phyloP scores from a whole-genome alignment of 768 basidiomycete genomes.

The Boletus huronensis region DNA sequence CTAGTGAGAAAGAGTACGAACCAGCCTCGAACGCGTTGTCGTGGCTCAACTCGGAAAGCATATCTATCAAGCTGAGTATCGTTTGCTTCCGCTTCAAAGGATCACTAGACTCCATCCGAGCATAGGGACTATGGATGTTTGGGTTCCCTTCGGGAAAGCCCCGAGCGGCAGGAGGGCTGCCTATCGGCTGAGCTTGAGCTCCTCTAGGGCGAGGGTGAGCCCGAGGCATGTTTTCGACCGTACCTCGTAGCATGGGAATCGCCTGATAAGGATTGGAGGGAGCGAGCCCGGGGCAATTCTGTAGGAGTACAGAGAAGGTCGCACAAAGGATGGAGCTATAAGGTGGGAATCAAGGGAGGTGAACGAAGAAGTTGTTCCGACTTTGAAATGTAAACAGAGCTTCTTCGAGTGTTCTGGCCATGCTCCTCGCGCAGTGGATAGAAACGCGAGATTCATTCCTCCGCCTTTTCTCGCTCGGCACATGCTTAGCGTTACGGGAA shows the following conservation, averaged over 20 bases:
- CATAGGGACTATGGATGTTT: slow-evolving; percentile 26
- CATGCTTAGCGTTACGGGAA: slow-evolving; percentile 33
- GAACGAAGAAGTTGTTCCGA: slow-evolving; percentile 25
- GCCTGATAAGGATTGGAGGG: slow-evolving; percentile 21
- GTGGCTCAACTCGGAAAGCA: slow-evolving; percentile 41
- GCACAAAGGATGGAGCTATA: slow-evolving; percentile 25
- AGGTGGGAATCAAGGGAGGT: slow-evolving; percentile 29
- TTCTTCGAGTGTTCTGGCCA: slow-evolving; percentile 35
- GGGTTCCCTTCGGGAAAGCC: slow-evolving; percentile 28
- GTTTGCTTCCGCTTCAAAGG: slow-evolving; percentile 43
- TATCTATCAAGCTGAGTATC: slow-evolving; percentile 44
- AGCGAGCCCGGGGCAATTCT: slow-evolving; percentile 23
- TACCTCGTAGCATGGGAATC: slow-evolving; percentile 33
- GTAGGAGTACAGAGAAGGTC: slow-evolving; percentile 16
- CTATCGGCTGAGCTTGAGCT: slow-evolving; percentile 25
- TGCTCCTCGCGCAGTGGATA: slow-evolving; percentile 32
- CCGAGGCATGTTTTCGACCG: slow-evolving; percentile 24
- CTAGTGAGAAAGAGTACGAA: slow-evolving; percentile 16
- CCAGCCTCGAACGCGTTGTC: slow-evolving; percentile 37
- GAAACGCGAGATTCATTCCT: slow-evolving; percentile 37
- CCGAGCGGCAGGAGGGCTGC: slow-evolving; percentile 22
- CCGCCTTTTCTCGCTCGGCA: slow-evolving; percentile 29
- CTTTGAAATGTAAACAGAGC: slow-evolving; percentile 35
- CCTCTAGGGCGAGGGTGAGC: slow-evolving; percentile 27
- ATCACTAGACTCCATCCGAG: slow-evolving; percentile 28